Base-by-base conservation (phyloP, 2,329 filamentous ascomycete species). In the Emergomyces africanus region DNA sequence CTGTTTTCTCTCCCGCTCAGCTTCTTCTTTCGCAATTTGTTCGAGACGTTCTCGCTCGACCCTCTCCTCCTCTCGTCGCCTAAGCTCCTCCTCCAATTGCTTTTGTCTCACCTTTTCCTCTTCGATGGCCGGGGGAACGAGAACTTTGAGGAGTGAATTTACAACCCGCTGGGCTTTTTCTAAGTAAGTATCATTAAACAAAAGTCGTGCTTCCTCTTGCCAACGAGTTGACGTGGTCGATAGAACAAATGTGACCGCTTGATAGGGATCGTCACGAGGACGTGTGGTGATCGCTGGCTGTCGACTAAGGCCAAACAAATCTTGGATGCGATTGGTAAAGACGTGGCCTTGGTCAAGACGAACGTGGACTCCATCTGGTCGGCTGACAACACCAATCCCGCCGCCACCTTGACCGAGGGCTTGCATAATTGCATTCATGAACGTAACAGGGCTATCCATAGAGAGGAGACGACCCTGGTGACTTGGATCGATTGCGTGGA, bases 171-270 rank as follows among this genome's bases (percentile, higher is more conserved):
- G 78, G 2, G 85, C 81, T 68, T 88, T 88, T 54, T 96, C 90
- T 3, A 82, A 70, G 57, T 86, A 81, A 54, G 75, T 79, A 25
- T 78, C 74, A 30, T 88, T 88, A 71, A 94, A 97, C 0, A 97
- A 80, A 71, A 99, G 85, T 63, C 87, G 85, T 9, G 90, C 86
- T 71, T 97, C 95, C 68, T 96, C 90, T 68, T 88, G 83, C 86
- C 95, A 99, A 62, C 94, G 86, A 57, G 81, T 80, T 59, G 81
- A 78, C 0, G 94, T 97, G 9, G 83, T 79, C 42, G 84, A 82
- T 9, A 89, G 79, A 23, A 80, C 76, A 70, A 97, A 97, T 2
- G 84, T 78, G 30, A 91, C 85, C 14, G 89, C 87, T 65, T 88
- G 86, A n/a, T 83, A 78, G 39, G 76, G 76, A 61, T 79, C 78